phyloP scores from a whole-genome alignment of 73 alveolate genomes.

The Symbiodinium pilosum region DNA sequence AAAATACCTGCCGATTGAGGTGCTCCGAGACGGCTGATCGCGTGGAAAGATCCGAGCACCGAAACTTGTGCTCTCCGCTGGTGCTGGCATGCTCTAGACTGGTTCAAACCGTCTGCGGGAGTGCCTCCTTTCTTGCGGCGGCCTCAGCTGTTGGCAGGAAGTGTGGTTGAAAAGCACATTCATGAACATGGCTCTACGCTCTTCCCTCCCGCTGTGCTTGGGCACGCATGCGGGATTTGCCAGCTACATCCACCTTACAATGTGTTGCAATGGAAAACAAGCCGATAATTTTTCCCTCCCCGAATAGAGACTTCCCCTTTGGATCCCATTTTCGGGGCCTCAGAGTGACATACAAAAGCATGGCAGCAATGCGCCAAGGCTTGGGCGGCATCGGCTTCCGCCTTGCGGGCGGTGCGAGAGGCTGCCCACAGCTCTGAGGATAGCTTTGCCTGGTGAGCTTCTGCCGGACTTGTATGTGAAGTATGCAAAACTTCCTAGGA shows the following conservation, averaged over 20 bases:
- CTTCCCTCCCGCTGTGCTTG: no score
- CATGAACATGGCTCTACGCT: neutral
- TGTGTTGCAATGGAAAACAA: neutral
- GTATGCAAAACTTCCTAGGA: no score
- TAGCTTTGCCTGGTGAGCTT: neutral
- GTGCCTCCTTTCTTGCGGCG: constrained; percentile 3
- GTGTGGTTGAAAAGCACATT: neutral
- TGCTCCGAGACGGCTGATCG: no score
- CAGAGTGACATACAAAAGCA: neutral
- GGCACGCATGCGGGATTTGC: no score
- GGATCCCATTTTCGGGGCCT: neutral
- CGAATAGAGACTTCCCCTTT: no score
- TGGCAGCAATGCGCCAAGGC: neutral
- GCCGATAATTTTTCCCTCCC: neutral
- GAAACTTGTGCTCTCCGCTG: no score
- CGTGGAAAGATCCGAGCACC: no score
- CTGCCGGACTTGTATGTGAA: no score
- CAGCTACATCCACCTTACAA: neutral
- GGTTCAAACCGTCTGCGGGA: no score
- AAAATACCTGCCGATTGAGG: no score
- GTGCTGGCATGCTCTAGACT: no score
- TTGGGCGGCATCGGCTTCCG: neutral
- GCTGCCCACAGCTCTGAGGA: neutral
- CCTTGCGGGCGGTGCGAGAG: neutral
- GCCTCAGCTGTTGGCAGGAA: neutral